Conservation (phyloP, 1,284 basidiomycete species). For the Apiotrichum domesticum region DNA sequence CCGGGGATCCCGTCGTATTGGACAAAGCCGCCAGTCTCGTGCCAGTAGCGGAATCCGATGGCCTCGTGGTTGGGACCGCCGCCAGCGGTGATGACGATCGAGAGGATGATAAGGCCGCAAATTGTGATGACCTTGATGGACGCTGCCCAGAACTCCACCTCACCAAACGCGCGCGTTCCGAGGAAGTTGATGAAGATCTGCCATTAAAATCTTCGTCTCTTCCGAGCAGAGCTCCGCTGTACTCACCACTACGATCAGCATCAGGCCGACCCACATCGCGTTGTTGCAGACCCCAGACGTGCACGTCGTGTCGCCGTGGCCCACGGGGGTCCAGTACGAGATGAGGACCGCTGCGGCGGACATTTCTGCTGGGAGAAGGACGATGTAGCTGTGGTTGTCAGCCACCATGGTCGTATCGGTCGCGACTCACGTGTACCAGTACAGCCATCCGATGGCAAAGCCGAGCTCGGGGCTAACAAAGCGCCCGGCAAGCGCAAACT, state of each 20-base stretch:
- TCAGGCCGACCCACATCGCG: constrained; percentile 35
- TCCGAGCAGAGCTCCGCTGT: too few relatives aligned
- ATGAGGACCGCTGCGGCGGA: constrained; percentile 70
- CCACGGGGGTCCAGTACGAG: constrained; percentile 57
- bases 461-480: constrained; percentile 61
- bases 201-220: not conserved
- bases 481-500: constrained; percentile 67
- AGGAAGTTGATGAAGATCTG: constrained; percentile 40
- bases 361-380: constrained; percentile 72
- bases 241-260: constrained; percentile 54
- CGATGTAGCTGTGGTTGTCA: constrained; percentile 28
- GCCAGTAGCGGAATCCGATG: constrained; percentile 50
- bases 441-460: constrained; percentile 73
- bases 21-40: constrained; percentile 46
- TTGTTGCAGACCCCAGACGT: constrained; percentile 44
- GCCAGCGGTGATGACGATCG: constrained; percentile 57
- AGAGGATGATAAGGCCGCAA: constrained; percentile 52
- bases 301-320: constrained; percentile 8
- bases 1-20: constrained; percentile 51
- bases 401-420: not conserved
- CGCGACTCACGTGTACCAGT: constrained; percentile 64
- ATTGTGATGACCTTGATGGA: constrained; percentile 77
- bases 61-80: constrained; percentile 44
- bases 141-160: constrained; percentile 47
- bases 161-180: constrained; percentile 33